phyloP scores from a whole-genome alignment of 257 asterid species.

The Linderniella brevidens region DNA sequence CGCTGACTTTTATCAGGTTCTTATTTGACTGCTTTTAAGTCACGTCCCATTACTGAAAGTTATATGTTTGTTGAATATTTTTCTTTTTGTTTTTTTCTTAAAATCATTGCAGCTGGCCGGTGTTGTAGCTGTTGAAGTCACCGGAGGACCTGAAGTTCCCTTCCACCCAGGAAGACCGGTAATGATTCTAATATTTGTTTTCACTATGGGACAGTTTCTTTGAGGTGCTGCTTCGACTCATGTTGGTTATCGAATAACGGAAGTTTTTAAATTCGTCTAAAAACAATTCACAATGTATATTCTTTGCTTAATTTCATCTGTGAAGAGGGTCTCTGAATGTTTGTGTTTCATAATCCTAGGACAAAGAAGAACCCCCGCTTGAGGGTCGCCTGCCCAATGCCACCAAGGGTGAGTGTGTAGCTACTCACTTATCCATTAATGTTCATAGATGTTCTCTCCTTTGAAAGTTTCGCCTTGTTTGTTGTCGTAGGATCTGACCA shows the following conservation, averaged over 20 bases:
- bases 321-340: too few relatives aligned
- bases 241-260: too few relatives aligned
- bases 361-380: constrained; percentile 61
- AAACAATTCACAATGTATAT: too few relatives aligned
- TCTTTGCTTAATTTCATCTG: too few relatives aligned
- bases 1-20: constrained; percentile 85
- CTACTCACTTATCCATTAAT: neutral
- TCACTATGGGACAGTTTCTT: neutral
- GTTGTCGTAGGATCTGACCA: constrained; percentile 1
- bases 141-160: constrained; percentile 95
- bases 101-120: constrained; percentile 52
- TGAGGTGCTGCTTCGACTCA: neutral
- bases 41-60: too few relatives aligned
- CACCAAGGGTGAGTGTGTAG: constrained; percentile 32
- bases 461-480: neutral
- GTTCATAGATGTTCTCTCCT: neutral
- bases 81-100: too few relatives aligned
- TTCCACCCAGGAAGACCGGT: constrained; percentile 96
- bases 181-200: neutral
- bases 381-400: constrained; percentile 97
- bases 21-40: too few relatives aligned
- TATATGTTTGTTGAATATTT: too few relatives aligned
- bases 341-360: constrained; percentile 25
- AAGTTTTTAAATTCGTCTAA: too few relatives aligned
- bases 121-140: constrained; percentile 85